Percentiles rank a stretch among this genome's conserved stretches.
Evolutionary conservation across 1,139 yeast species (phyloP).

Genomic region (Zygoascus meyerae): DNA sequence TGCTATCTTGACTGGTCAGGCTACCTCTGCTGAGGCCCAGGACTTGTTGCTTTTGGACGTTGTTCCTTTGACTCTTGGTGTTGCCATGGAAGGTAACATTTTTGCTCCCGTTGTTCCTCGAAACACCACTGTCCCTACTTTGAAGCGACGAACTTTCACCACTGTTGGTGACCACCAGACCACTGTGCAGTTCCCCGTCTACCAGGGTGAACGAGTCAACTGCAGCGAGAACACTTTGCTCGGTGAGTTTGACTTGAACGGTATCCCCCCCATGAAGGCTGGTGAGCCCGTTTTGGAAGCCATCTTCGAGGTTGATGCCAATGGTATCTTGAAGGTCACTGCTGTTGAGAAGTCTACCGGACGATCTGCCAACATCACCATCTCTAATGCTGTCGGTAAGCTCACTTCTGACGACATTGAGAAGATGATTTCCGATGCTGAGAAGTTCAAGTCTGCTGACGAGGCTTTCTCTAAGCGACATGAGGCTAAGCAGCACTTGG

Average conservation of each 20-base stretch:
- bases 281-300: constrained; percentile 99
- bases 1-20: constrained; percentile 97
- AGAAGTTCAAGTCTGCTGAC: constrained; percentile 97
- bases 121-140: constrained; percentile 99
- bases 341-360: constrained; percentile 99
- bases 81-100: constrained; percentile 99
- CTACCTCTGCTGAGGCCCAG: constrained; percentile 94
- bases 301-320: constrained; percentile 98
- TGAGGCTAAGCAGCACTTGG: constrained; percentile 99
- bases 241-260: constrained; percentile 99
- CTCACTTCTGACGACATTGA: constrained; percentile 96
- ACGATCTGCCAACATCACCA: constrained; percentile 98
- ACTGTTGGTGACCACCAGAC: constrained; percentile 99
- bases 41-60: constrained; percentile 97
- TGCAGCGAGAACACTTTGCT: constrained; percentile 97
- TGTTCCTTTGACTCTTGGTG: constrained; percentile 98
- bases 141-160: constrained; percentile 99
- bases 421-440: constrained; percentile 98
- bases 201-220: constrained; percentile 99
- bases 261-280: constrained; percentile 98
- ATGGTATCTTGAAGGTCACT: constrained; percentile 99
- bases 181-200: constrained; percentile 98
- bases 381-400: constrained; percentile 99
- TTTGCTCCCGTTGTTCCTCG: constrained; percentile 99
- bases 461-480: constrained; percentile 99